Evolutionary conservation across 2,329 filamentous ascomycete genomes (phyloP).

Genomic region (Pseudocercospora fuligena): DNA sequence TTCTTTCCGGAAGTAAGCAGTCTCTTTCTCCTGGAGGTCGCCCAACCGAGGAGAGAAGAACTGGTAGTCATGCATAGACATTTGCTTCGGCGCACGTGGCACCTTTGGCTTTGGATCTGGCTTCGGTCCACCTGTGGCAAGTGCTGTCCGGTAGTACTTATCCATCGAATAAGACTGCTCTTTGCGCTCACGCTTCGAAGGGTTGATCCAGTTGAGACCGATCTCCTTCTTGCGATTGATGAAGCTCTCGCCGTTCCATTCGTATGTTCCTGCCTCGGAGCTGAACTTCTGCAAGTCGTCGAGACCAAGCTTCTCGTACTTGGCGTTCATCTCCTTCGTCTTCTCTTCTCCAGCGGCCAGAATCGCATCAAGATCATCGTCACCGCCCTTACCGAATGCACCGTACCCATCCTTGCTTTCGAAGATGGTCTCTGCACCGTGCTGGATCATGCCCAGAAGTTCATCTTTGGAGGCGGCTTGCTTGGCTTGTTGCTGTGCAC

Average conservation of each 20-base stretch:
- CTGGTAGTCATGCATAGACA: slow-evolving; percentile 92
- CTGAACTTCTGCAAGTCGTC: slow-evolving; percentile 98
- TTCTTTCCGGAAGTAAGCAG: slow-evolving; percentile 92
- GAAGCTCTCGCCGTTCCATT: slow-evolving; percentile 98
- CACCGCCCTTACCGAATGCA: slow-evolving; percentile 64
- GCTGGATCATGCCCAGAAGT: slow-evolving; percentile 96
- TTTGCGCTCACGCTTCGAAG: slow-evolving; percentile 96
- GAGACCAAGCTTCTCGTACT: slow-evolving; percentile 95
- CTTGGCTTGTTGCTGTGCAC: slow-evolving; percentile 87
- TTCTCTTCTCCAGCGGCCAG: slow-evolving; percentile 83
- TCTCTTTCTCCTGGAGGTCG: slow-evolving; percentile 94
- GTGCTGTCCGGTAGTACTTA: slow-evolving; percentile 93
- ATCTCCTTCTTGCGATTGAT: slow-evolving; percentile 84
- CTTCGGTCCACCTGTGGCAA: slow-evolving; percentile 78
- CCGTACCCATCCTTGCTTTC: slow-evolving; percentile 70
- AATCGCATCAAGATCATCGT: slow-evolving; percentile 90
- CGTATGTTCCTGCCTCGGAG: slow-evolving; percentile 87
- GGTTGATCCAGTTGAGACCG: slow-evolving; percentile 95
- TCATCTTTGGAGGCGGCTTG: slow-evolving; percentile 95
- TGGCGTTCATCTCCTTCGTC: slow-evolving; percentile 86
- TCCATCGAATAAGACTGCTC: slow-evolving; percentile 98
- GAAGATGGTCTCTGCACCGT: slow-evolving; percentile 95
- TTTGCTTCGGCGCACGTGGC: slow-evolving; percentile 92
- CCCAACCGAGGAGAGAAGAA: slow-evolving; percentile 87
- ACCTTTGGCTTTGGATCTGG: slow-evolving; percentile 92